Evolutionary conservation across 2,329 filamentous ascomycete genomes (phyloP).

Genomic region (Ploettnerulaceae sp.): DNA sequence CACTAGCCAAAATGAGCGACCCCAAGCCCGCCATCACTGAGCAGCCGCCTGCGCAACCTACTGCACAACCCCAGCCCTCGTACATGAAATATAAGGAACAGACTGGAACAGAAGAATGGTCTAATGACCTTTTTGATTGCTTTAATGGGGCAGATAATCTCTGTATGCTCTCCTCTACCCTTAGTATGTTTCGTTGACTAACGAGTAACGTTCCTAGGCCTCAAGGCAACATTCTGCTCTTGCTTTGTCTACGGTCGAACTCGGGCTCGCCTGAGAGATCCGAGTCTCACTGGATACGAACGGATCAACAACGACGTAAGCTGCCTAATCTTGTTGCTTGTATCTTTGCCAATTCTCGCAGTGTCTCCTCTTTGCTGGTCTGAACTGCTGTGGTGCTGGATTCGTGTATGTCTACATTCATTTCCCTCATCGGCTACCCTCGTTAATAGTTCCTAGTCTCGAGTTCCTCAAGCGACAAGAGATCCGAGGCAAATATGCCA

Average conservation of each 20-base stretch:
- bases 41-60: slow-evolving; percentile 2
- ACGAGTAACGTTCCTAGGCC: slow-evolving; percentile 14
- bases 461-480: slow-evolving; percentile 23
- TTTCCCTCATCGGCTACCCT: background rate
- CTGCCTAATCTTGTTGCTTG: background rate
- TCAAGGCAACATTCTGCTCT: slow-evolving; percentile 27
- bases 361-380: slow-evolving; percentile 19
- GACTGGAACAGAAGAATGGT: slow-evolving; percentile 22
- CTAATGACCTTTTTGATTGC: slow-evolving; percentile 23
- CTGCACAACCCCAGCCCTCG: slow-evolving; percentile 4
- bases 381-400: slow-evolving; percentile 18
- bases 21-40: background rate
- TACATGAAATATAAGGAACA: slow-evolving; percentile 15
- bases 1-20: slow-evolving; percentile 2
- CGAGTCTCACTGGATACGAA: slow-evolving; percentile 24
- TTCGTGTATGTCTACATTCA: slow-evolving; percentile 22
- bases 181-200: background rate
- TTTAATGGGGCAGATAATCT: slow-evolving; percentile 22
- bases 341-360: background rate
- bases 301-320: slow-evolving; percentile 23
- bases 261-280: slow-evolving; percentile 23
- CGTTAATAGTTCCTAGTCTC: slow-evolving; percentile 9
- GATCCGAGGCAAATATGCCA: slow-evolving; percentile 22
- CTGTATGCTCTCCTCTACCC: slow-evolving; percentile 16
- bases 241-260: slow-evolving; percentile 31